Percentiles rank a stretch among this genome's conserved stretches.
Conservation (phyloP, 2,329 filamentous ascomycete genomes). For the Cytospora piceae region DNA sequence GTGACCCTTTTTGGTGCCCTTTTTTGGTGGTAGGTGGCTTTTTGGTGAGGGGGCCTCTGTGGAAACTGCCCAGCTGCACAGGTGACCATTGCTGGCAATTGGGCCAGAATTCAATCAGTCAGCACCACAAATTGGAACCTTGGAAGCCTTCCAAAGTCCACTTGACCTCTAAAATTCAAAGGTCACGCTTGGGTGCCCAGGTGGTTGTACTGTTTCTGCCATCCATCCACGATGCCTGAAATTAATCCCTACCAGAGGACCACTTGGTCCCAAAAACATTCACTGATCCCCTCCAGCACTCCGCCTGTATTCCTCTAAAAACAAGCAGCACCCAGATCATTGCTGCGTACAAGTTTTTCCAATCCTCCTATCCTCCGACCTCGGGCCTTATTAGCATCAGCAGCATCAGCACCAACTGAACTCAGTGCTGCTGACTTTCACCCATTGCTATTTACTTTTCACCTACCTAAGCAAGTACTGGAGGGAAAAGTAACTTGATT, state of each 20-base stretch:
- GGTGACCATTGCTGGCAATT: background rate
- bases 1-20: background rate
- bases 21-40: background rate
- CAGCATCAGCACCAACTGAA: background rate
- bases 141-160: background rate
- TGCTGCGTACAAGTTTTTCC: too few relatives aligned
- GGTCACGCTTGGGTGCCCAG: background rate
- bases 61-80: background rate
- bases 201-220: background rate
- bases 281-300: background rate
- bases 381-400: constrained; percentile 4
- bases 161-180: background rate
- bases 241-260: background rate
- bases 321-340: background rate
- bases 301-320: background rate
- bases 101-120: background rate
- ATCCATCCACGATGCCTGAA: background rate
- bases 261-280: background rate
- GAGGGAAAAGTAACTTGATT: background rate
- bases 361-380: background rate
- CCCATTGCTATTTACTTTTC: constrained; percentile 7
- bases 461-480: background rate
- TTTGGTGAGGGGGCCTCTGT: constrained; percentile 4
- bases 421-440: background rate
- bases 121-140: background rate